Evolutionary conservation across 495 filamentous ascomycete species (phyloP), one percentile per base, ranked within the genome.

Genomic region (Jackrogersella multiformis): DNA sequence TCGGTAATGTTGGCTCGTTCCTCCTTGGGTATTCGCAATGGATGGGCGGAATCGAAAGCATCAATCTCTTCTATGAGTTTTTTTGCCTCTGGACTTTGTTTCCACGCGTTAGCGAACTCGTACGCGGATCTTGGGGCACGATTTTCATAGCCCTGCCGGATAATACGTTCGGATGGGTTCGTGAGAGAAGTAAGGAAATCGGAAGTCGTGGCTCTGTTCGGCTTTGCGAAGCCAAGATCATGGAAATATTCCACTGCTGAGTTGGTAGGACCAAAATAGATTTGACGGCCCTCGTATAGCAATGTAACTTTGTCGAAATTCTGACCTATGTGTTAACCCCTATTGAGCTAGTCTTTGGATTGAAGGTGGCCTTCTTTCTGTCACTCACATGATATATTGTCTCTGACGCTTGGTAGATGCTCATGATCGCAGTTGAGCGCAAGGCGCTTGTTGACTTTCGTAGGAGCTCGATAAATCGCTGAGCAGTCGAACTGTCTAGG

Each of bases 151-250:
- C 3, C 24, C 1, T 7, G 7, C 1, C 20, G 21, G 9, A 21
- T 9, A 4, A 21, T 9, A 1, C 20, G 42, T 13, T 21, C 42
- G 20, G 8, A 10, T 16, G 85, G 86, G 15, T 42, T 46, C 3
- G 91, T 92, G 63, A 94, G 73, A 3, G 90, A 91, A 0, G 91
- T 93, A 0, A 93, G 80, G 74, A 91, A 94, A 66, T 94, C 91
- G 13, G 89, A 85, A 0, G 87, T 89, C 0, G 89, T 93, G 59
- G 88, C 84, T 5, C 52, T 4, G 3, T n/a, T n/a, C 1, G 34
- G 38, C 10, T 30, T 41, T 0, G 16, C 24, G 34, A 56, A 90
- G 26, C 88, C 87, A 77, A 89, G 84, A 2, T 2, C 80, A 68
- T 28, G 77, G 56, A 91, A 90, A 58, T 86, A 90, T 5, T 78